These are phyloP conservation scores for Fusarium udum DNA, from an alignment of 2,329 filamentous ascomycete genomes.

Conservation along the genomic window DNA sequence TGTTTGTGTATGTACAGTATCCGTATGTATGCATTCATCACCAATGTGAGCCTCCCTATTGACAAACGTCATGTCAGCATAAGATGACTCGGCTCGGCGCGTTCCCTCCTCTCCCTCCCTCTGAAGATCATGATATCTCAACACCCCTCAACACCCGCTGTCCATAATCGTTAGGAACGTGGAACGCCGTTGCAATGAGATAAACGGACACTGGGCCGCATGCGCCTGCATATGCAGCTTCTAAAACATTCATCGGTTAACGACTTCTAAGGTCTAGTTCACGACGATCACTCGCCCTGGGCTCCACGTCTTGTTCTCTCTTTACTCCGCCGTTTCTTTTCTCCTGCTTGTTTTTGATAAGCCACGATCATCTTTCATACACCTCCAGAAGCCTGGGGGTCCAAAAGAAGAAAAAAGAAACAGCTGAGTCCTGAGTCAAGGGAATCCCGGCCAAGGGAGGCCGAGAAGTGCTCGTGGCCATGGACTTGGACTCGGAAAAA, in stretches of 20 bases:
- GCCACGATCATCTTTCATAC: not conserved
- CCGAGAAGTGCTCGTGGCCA: not conserved
- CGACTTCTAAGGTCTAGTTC: slow-evolving; percentile 10
- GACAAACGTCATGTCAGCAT: not conserved
- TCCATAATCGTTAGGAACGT: not conserved
- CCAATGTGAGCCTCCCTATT: not conserved
- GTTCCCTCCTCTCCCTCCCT: slow-evolving; percentile 18
- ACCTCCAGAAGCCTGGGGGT: not conserved
- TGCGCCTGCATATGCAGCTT: slow-evolving; percentile 4
- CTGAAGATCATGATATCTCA: slow-evolving; percentile 13
- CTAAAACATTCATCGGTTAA: slow-evolving; percentile 1
- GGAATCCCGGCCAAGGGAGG: slow-evolving; percentile 10
- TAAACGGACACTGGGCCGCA: slow-evolving; percentile 9
- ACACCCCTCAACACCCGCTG: slow-evolving; percentile 3
- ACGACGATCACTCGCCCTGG: slow-evolving; percentile 11
- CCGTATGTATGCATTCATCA: not conserved
- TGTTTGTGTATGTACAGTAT: not conserved
- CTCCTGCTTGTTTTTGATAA: slow-evolving; percentile 3
- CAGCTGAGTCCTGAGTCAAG: not conserved
- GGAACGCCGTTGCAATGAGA: slow-evolving; percentile 16
- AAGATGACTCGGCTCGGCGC: slow-evolving; percentile 29
- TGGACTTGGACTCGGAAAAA: slow-evolving; percentile 17
- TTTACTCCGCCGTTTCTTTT: slow-evolving; percentile 10
- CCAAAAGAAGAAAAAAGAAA: not conserved
- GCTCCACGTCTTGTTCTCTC: slow-evolving; percentile 15